Percentiles rank a stretch among this genome's conserved stretches.
These are phyloP conservation scores for Hypoxylon sp. DNA, from an alignment of 2,329 filamentous ascomycete genomes.

Conservation along the genomic window DNA sequence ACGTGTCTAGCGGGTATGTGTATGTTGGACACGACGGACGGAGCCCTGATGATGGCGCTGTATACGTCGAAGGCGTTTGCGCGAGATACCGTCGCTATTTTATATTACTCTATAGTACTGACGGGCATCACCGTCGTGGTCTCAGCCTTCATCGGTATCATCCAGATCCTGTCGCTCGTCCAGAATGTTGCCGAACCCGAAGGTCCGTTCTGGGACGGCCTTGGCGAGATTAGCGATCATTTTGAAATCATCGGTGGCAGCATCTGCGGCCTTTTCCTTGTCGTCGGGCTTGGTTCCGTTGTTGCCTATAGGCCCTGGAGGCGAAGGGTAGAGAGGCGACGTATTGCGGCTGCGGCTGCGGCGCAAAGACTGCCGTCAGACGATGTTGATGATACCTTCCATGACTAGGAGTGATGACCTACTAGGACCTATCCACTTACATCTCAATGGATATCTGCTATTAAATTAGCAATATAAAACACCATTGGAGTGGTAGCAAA, in stretches of 20 bases:
- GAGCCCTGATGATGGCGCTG: slow-evolving; percentile 93
- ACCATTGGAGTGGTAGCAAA: neutral
- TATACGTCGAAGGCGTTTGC: slow-evolving; percentile 87
- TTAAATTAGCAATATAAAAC: neutral
- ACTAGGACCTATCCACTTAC: neutral
- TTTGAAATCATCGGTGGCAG: slow-evolving; percentile 89
- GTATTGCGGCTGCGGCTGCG: slow-evolving; percentile 4
- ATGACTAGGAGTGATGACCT: slow-evolving; percentile 32
- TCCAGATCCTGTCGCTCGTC: slow-evolving; percentile 86
- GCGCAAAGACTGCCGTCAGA: slow-evolving; percentile 38
- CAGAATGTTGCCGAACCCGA: slow-evolving; percentile 80
- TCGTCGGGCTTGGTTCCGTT: slow-evolving; percentile 81
- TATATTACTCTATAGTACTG: slow-evolving; percentile 93
- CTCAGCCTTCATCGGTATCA: slow-evolving; percentile 85
- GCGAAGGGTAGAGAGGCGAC: slow-evolving; percentile 58
- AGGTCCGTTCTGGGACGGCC: slow-evolving; percentile 92
- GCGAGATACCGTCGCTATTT: slow-evolving; percentile 85
- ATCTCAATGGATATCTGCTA: neutral
- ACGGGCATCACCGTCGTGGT: slow-evolving; percentile 87
- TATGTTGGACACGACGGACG: slow-evolving; percentile 91
- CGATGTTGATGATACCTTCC: slow-evolving; percentile 35
- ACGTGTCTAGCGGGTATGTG: slow-evolving; percentile 84
- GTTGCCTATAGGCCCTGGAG: slow-evolving; percentile 86
- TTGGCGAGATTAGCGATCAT: slow-evolving; percentile 80
- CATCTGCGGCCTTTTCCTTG: slow-evolving; percentile 87